A percentile compares a stretch with the other conserved stretches of the same genome.
phyloP scores from a whole-genome alignment of 257 asterid genomes.

The Paulownia fortunei region DNA sequence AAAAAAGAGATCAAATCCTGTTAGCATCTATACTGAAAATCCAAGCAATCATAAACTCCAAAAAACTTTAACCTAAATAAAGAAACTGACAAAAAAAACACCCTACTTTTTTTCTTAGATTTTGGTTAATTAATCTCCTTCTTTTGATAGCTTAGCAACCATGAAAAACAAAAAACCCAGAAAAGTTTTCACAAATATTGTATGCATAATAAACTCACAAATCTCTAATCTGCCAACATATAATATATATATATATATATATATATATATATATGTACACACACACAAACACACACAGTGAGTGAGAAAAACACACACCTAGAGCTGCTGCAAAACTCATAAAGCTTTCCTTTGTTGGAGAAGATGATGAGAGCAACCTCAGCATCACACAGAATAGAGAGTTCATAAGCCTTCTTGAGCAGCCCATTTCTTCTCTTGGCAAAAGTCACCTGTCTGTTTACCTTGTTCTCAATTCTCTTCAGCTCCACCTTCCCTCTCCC shows the following conservation, averaged over 20 bases:
- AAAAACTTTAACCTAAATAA: conserved; percentile 5
- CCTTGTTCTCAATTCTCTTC: conserved; percentile 72
- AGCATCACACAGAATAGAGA: conserved; percentile 61
- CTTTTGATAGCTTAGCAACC: no score
- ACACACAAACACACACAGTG: background rate
- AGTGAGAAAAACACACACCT: conserved; percentile 22
- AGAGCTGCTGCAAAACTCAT: conserved; percentile 38
- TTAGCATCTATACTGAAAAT: background rate
- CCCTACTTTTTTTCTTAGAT: background rate
- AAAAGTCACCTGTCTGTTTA: conserved; percentile 70
- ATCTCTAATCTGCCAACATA: no score
- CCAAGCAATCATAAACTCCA: background rate
- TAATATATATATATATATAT: no score
- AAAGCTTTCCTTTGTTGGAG: conserved; percentile 41
- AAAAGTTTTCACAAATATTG: background rate
- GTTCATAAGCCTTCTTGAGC: conserved; percentile 67
- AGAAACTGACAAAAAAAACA: background rate
- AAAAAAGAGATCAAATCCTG: background rate
- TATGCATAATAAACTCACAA: no score
- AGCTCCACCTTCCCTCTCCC: conserved; percentile 75
- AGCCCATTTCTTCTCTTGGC: conserved; percentile 76
- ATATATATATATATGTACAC: background rate
- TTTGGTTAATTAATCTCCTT: no score
- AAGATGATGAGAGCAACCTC: conserved; percentile 41
- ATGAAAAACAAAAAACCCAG: background rate